Evolutionary conservation across 345 rosid species (phyloP).

Genomic region (Camelina sativa): DNA sequence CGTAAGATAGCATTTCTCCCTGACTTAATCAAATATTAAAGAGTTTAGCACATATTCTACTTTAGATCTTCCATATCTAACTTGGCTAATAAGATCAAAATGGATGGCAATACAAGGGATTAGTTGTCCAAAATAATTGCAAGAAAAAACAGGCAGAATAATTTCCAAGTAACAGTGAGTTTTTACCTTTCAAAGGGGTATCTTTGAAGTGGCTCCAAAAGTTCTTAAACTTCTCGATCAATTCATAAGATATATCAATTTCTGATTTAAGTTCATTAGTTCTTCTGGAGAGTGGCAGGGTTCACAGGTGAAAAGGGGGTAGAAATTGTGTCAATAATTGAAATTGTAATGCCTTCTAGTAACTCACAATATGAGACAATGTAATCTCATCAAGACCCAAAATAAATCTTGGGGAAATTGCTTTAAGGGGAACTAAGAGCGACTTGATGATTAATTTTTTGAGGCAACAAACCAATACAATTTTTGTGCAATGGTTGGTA

Average conservation of each 20-base stretch:
- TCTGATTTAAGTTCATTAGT: constrained; percentile 84
- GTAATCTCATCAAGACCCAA: neutral
- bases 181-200: constrained; percentile 75
- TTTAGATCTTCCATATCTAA: neutral
- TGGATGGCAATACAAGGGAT: neutral
- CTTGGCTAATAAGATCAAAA: neutral
- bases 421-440: constrained; percentile 7
- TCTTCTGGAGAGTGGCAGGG: constrained; percentile 56
- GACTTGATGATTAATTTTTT: neutral
- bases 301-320: constrained; percentile 11
- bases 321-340: constrained; percentile 19
- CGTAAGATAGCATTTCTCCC: constrained; percentile 89
- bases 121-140: constrained; percentile 13
- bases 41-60: neutral
- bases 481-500: neutral
- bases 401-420: neutral
- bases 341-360: neutral
- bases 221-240: constrained; percentile 66
- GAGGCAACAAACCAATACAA: neutral
- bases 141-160: constrained; percentile 2
- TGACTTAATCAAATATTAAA: constrained; percentile 30
- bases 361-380: neutral
- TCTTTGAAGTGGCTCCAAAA: constrained; percentile 83
- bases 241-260: constrained; percentile 65
- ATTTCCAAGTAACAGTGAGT: neutral